Evolutionary conservation across 1,284 basidiomycete genomes (phyloP), one percentile per base, ranked within the genome.

Genomic region (Cutaneotrichosporon sp.): DNA sequence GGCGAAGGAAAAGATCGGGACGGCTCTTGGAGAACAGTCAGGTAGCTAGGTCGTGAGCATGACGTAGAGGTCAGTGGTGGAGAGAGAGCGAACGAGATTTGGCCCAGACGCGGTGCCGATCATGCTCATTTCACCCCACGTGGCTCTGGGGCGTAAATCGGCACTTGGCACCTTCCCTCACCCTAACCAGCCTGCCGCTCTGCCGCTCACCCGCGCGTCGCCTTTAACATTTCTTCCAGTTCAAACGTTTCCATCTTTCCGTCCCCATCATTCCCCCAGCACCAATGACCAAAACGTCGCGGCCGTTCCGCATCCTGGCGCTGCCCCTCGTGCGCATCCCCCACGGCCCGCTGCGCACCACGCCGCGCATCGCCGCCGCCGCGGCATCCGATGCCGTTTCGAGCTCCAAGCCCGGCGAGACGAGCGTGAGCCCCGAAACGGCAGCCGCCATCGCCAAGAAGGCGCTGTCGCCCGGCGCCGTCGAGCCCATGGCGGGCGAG

Each of bases 261-360:
- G 14, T 27, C 54, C 1, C 43, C 47, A 47, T 33, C 47, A n/a
- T 25, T 18, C 47, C 24, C 49, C 10, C 24, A 24, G 46, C 36
- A 45, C n/a, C 54, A 22, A 53, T 53, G 51, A 14, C 33, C 13
- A 53, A 53, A 33, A 18, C 47, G 24, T 50, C 43, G 46, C 55
- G 69, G 38, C 72, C 70, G 36, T 73, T 76, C 63, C 69, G 73
- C 25, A 73, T 77, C 60, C 68, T 77, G 58, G 74, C 73, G 27
- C 67, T 77, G 24, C 76, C 76, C 11, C 69, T 77, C 31, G 71
- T 72, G 49, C 71, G 71, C 22, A 59, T 75, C 16, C 73, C 73
- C n/a, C 66, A 68, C 25, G 63, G 68, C 16, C 50, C 66, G 45
- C 43, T 61, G 25, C 47, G 63, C 34, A 59, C 54, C n/a, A 11